phyloP scores from a whole-genome alignment of 441 rosid genomes.

The Rhodomyrtus psidioides region DNA sequence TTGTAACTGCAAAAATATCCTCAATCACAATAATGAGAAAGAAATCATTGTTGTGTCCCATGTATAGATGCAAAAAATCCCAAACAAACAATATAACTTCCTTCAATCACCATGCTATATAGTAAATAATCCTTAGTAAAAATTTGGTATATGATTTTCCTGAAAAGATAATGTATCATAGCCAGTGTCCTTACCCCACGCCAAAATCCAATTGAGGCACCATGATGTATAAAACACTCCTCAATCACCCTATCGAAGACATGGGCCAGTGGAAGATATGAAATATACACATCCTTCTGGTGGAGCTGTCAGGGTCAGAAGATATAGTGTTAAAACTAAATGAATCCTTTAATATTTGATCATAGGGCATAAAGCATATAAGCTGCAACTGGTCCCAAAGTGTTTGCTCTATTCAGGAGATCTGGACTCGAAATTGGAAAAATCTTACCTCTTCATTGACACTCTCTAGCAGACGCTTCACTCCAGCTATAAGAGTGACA shows the following conservation, averaged over 20 bases:
- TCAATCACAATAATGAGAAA: not conserved
- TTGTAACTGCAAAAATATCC: not conserved
- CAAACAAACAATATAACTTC: not conserved
- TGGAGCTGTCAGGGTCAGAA: slow-evolving; percentile 43
- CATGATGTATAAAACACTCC: slow-evolving; percentile 62
- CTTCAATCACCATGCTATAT: not conserved
- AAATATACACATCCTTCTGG: slow-evolving; percentile 62
- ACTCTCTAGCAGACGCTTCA: slow-evolving; percentile 39
- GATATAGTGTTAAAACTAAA: not conserved
- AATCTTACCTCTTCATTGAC: slow-evolving; percentile 61
- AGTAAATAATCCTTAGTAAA: not conserved
- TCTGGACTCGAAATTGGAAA: not conserved
- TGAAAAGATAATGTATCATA: not conserved
- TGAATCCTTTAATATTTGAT: not conserved
- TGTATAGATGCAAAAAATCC: not conserved
- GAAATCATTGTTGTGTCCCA: not conserved
- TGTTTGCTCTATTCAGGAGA: not conserved
- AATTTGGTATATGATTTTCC: not conserved
- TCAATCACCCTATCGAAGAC: slow-evolving; percentile 92
- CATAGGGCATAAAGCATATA: not conserved
- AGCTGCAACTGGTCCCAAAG: not conserved
- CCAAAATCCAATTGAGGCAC: slow-evolving; percentile 93
- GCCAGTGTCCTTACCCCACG: slow-evolving; percentile 33
- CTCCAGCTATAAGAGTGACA: slow-evolving; percentile 68
- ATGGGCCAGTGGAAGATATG: slow-evolving; percentile 98